Evolutionary conservation across 768 basidiomycete genomes (phyloP).

Genomic region (Daedaleopsis sinensis): DNA sequence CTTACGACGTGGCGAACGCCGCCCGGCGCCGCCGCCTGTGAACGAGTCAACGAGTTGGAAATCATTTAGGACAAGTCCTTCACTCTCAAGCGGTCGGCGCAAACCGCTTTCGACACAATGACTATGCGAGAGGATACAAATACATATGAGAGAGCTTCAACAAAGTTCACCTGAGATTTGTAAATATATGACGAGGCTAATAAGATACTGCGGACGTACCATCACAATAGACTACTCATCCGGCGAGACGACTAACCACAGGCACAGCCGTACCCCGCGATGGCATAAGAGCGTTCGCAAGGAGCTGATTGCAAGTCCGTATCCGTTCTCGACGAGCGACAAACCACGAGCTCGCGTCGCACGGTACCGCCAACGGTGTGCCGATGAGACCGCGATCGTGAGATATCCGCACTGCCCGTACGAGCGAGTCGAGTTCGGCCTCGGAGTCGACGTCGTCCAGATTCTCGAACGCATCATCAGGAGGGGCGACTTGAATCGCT

Average conservation of each 20-base stretch:
- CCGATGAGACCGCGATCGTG: slow-evolving; percentile 61
- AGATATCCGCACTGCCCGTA: slow-evolving; percentile 60
- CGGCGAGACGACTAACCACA: slow-evolving; percentile 1
- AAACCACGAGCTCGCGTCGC: slow-evolving; percentile 81
- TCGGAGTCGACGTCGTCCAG: slow-evolving; percentile 84
- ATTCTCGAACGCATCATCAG: slow-evolving; percentile 68
- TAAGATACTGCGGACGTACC: too few species aligned
- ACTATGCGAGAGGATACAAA: too few species aligned
- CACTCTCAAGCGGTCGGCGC: too few species aligned
- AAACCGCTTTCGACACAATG: too few species aligned
- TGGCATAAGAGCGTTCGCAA: slow-evolving; percentile 34
- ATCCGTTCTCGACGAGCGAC: slow-evolving; percentile 71
- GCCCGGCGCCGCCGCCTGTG: too few species aligned
- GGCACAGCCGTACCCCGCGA: slow-evolving; percentile 23
- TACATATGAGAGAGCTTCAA: too few species aligned
- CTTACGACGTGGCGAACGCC: too few species aligned
- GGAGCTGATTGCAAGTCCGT: slow-evolving; percentile 40
- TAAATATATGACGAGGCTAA: neutral
- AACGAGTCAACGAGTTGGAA: too few species aligned
- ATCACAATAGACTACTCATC: too few species aligned
- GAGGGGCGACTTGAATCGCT: slow-evolving; percentile 51
- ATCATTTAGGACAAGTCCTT: too few species aligned
- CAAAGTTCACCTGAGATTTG: too few species aligned
- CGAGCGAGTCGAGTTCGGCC: slow-evolving; percentile 77
- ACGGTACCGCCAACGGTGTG: slow-evolving; percentile 71